Evolutionary conservation across 2,329 filamentous ascomycete genomes (phyloP).

Genomic region (Penicillium sp.): DNA sequence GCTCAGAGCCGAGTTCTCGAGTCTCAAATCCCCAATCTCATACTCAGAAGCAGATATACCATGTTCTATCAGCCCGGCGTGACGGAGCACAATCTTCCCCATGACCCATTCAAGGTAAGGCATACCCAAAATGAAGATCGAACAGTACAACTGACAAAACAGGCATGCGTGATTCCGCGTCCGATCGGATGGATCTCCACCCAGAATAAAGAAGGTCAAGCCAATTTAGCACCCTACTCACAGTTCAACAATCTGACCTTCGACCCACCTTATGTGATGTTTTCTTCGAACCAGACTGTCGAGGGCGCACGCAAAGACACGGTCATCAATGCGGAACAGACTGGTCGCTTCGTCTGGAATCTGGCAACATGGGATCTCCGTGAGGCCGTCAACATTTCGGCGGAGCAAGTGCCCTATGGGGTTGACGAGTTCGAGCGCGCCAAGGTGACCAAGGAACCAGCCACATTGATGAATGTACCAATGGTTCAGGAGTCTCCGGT

Average conservation of each 20-base stretch:
- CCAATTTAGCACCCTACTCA: slow-evolving; percentile 60
- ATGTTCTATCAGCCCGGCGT: slow-evolving; percentile 57
- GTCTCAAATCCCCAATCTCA: no score
- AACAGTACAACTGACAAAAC: slow-evolving; percentile 45
- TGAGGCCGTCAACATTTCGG: slow-evolving; percentile 55
- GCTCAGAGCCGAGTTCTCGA: neutral
- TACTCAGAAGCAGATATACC: neutral
- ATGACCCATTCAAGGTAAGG: slow-evolving; percentile 56
- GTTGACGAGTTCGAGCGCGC: slow-evolving; percentile 57
- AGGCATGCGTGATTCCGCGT: slow-evolving; percentile 56
- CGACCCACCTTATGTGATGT: slow-evolving; percentile 63
- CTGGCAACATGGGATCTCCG: slow-evolving; percentile 57
- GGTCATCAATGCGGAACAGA: slow-evolving; percentile 55
- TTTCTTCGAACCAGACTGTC: slow-evolving; percentile 57
- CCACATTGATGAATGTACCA: slow-evolving; percentile 42
- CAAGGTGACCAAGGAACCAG: slow-evolving; percentile 50
- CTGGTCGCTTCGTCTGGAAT: slow-evolving; percentile 59
- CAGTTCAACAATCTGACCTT: slow-evolving; percentile 65
- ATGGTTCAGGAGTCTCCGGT: slow-evolving; percentile 57
- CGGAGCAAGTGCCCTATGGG: slow-evolving; percentile 49
- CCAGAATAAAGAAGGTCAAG: slow-evolving; percentile 44
- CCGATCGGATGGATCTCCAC: slow-evolving; percentile 65
- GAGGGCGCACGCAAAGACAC: slow-evolving; percentile 53
- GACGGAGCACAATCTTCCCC: slow-evolving; percentile 51
- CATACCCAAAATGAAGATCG: no score